Conservation (phyloP, 148 eudicot genomes). For the Vaccinium darrowii region DNA sequence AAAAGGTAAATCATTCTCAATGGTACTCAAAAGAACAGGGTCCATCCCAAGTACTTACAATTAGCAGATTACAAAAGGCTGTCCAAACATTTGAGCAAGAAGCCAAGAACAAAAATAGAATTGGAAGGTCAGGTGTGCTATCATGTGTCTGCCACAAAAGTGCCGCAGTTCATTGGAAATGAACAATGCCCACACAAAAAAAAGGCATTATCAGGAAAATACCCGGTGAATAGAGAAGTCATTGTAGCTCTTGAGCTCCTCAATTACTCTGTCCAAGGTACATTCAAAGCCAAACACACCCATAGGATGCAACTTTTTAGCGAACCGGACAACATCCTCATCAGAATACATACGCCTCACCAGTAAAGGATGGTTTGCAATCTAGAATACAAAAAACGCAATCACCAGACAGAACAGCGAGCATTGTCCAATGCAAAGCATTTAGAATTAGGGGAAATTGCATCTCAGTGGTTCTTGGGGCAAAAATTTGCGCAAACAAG, state of each 20-base stretch:
- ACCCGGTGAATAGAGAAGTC: conserved; percentile 91
- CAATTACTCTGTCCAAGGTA: conserved; percentile 81
- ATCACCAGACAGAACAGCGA: conserved; percentile 12
- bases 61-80: neutral
- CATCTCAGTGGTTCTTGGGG: too few species aligned
- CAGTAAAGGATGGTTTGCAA: conserved; percentile 94
- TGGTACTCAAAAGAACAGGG: conserved; percentile 5
- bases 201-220: conserved; percentile 21
- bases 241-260: conserved; percentile 84
- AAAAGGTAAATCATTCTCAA: neutral
- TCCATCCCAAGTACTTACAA: neutral
- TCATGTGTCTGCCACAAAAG: too few species aligned
- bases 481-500: too few species aligned
- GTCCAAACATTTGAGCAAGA: neutral
- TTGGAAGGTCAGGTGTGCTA: neutral
- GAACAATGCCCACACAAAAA: neutral
- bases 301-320: conserved; percentile 70
- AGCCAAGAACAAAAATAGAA: neutral
- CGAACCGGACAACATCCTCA: conserved; percentile 69
- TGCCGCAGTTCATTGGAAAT: neutral
- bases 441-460: neutral
- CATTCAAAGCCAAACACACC: conserved; percentile 97
- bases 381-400: conserved; percentile 43
- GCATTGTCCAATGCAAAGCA: neutral
- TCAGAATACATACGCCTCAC: conserved; percentile 82